These are phyloP conservation scores for Colletotrichum sp. DNA, from an alignment of 2,329 filamentous ascomycete species.

Conservation along the genomic window DNA sequence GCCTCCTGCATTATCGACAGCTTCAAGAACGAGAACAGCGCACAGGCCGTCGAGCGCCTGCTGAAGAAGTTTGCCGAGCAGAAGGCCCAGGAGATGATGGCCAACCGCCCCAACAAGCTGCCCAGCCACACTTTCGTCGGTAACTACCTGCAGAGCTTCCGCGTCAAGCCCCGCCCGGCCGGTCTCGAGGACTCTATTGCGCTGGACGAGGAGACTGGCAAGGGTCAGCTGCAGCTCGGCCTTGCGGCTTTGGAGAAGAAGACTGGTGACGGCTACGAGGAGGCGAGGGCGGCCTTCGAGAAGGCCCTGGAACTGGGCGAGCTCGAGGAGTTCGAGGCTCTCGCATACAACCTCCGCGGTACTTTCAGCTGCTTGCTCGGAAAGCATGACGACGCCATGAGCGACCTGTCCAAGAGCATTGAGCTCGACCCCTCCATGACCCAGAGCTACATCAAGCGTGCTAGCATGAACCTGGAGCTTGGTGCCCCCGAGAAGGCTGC, in stretches of 20 bases:
- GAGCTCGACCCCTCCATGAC: conserved; percentile 87
- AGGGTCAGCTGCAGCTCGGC: conserved; percentile 85
- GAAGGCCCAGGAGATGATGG: conserved; percentile 89
- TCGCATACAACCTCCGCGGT: conserved; percentile 95
- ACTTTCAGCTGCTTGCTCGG: conserved; percentile 94
- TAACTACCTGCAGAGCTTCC: conserved; percentile 99
- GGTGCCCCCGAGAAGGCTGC: conserved; percentile 87
- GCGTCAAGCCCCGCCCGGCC: conserved; percentile 76
- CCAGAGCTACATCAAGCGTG: conserved; percentile 98
- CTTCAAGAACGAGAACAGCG: conserved; percentile 90
- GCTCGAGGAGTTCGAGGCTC: conserved; percentile 82
- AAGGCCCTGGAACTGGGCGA: conserved; percentile 84
- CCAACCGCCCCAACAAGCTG: conserved; percentile 84
- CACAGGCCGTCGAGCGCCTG: conserved; percentile 87
- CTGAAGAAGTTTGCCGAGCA: conserved; percentile 96
- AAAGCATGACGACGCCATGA: conserved; percentile 81
- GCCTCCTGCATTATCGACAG: conserved; percentile 99
- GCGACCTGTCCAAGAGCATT: conserved; percentile 90
- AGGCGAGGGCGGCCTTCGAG: conserved; percentile 85
- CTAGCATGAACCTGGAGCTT: conserved; percentile 95
- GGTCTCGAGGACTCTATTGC: conserved; percentile 86
- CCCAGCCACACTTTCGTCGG: conserved; percentile 96
- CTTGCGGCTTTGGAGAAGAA: conserved; percentile 82
- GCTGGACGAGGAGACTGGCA: conserved; percentile 77
- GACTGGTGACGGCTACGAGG: conserved; percentile 90